Evolutionary conservation across 306 rosid genomes (phyloP).

Genomic region (Cucumis melo): DNA sequence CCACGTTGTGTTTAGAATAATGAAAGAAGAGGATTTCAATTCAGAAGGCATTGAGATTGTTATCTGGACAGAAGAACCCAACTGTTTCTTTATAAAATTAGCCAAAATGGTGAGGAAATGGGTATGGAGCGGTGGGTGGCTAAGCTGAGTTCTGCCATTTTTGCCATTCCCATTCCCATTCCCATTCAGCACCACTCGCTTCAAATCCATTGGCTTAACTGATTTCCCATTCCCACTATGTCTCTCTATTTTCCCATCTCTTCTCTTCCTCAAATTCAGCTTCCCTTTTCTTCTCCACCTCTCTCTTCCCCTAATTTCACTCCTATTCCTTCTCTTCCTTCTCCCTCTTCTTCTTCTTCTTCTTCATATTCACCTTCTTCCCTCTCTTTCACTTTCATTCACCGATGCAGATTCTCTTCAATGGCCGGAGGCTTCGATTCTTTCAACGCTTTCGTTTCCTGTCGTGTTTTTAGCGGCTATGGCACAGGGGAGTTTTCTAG

Average conservation of each 20-base stretch:
- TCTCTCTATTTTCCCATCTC: slow-evolving; percentile 18
- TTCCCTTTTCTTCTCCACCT: slow-evolving; percentile 5
- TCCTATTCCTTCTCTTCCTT: slow-evolving; percentile 8
- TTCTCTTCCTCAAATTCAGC: slow-evolving; percentile 20
- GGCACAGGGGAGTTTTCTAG: slow-evolving; percentile 2
- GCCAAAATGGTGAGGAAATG: background rate
- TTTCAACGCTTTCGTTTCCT: slow-evolving; percentile 7
- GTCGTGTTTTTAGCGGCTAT: slow-evolving; percentile 5
- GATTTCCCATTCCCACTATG: background rate
- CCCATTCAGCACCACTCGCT: background rate
- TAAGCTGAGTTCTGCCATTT: background rate
- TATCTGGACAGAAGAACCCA: background rate
- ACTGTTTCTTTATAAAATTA: no score
- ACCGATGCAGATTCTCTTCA: slow-evolving; percentile 15
- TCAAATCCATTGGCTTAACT: background rate
- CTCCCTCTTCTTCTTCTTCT: background rate
- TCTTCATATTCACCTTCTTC: background rate
- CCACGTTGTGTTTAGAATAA: background rate
- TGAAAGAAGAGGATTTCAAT: no score
- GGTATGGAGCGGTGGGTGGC: background rate
- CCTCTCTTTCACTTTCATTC: slow-evolving; percentile 6
- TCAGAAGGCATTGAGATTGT: no score
- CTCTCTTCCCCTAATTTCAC: slow-evolving; percentile 13
- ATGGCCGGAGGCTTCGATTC: slow-evolving; percentile 9
- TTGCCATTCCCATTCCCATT: background rate